Evolutionary conservation across 352 stramenopile genomes (phyloP).

Genomic region (Globisporangium echinulatum): DNA sequence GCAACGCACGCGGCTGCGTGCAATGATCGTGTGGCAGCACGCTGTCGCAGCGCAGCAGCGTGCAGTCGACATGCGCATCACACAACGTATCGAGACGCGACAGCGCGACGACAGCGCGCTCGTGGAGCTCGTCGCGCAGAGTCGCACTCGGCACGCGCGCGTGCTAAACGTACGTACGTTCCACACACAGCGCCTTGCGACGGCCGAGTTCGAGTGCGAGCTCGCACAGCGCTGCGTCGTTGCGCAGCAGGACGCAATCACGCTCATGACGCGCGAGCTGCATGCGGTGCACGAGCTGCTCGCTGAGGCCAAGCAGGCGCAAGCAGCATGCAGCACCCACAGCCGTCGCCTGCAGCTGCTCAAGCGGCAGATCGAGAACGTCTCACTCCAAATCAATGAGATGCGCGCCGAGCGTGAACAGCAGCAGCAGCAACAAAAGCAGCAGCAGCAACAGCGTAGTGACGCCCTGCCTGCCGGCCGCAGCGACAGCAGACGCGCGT

Average conservation of each 20-base stretch:
- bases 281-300: conserved; percentile 22
- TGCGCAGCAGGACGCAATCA: conserved; percentile 31
- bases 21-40: conserved; percentile 12
- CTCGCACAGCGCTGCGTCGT: conserved; percentile 27
- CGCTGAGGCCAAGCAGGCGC: conserved; percentile 24
- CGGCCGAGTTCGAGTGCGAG: conserved; percentile 21
- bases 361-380: conserved; percentile 52
- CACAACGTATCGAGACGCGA: conserved; percentile 10
- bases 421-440: too few species aligned
- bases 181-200: conserved; percentile 16
- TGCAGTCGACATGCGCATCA: conserved; percentile 22
- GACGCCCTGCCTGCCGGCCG: too few species aligned
- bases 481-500: background rate
- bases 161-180: conserved; percentile 16
- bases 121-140: conserved; percentile 12
- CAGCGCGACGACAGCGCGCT: conserved; percentile 14
- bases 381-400: conserved; percentile 39
- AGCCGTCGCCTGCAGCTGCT: conserved; percentile 26
- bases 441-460: too few species aligned
- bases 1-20: conserved; percentile 3
- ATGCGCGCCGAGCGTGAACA: background rate
- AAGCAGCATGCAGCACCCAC: conserved; percentile 25
- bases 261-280: conserved; percentile 33
- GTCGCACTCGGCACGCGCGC: conserved; percentile 17
- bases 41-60: conserved; percentile 21